A percentile compares a stretch with the other conserved stretches of the same genome.
Conservation (phyloP, 108 stramenopile species). For the Seminavis robusta region DNA sequence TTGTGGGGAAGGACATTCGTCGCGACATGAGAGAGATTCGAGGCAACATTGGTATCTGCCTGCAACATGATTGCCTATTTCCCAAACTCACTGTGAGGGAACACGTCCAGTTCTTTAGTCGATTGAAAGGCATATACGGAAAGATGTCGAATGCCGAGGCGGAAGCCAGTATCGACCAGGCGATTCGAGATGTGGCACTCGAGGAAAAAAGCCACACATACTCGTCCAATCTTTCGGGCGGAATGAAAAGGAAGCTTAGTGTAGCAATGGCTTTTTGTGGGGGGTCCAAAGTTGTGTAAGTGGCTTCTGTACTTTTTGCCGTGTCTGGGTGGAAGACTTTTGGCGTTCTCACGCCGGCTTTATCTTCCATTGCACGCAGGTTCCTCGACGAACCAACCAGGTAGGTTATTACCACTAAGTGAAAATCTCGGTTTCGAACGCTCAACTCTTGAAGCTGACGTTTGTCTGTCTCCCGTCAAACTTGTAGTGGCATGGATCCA, state of each 20-base stretch:
- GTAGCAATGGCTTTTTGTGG: slow-evolving; percentile 91
- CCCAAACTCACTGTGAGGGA: slow-evolving; percentile 85
- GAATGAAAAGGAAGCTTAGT: slow-evolving; percentile 86
- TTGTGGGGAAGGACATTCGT: slow-evolving; percentile 78
- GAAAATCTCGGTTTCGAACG: no score
- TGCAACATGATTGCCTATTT: slow-evolving; percentile 92
- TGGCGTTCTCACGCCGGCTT: neutral
- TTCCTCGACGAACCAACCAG: no score
- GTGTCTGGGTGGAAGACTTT: neutral
- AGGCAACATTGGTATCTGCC: slow-evolving; percentile 84
- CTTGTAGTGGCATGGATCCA: slow-evolving; percentile 64
- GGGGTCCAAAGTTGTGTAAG: slow-evolving; percentile 56
- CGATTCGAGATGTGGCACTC: slow-evolving; percentile 77
- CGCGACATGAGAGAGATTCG: slow-evolving; percentile 63
- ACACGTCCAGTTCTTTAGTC: slow-evolving; percentile 82
- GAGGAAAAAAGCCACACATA: slow-evolving; percentile 66
- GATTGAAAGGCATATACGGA: slow-evolving; percentile 70
- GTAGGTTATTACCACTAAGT: no score
- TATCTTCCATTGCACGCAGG: neutral
- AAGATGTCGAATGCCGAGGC: slow-evolving; percentile 50
- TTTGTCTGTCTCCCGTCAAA: neutral
- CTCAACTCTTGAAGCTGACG: no score
- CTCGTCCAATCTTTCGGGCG: slow-evolving; percentile 79
- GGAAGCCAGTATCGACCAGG: slow-evolving; percentile 45
- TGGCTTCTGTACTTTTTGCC: slow-evolving; percentile 25